Percentiles rank a stretch among this genome's conserved stretches.
Conservation (phyloP, 345 rosid genomes). For the Citrus mangshanensis region DNA sequence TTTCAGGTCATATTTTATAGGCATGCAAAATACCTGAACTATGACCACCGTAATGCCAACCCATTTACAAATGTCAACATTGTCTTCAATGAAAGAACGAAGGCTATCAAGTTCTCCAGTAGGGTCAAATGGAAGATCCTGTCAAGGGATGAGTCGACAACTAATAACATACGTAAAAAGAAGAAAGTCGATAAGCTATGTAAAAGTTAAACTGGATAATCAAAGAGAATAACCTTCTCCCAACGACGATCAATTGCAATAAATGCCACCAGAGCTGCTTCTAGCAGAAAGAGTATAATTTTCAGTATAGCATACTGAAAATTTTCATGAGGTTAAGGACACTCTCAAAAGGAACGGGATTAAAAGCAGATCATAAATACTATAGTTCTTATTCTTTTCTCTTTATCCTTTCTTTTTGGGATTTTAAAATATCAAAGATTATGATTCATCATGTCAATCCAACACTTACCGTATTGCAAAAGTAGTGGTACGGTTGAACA, state of each 20-base stretch:
- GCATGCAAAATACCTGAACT: slow-evolving; percentile 52
- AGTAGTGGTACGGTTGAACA: not conserved
- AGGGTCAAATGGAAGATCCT: slow-evolving; percentile 92
- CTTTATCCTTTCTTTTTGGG: not conserved
- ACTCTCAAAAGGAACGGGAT: not conserved
- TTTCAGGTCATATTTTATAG: not conserved
- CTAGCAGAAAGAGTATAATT: slow-evolving; percentile 54
- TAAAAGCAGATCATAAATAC: not conserved
- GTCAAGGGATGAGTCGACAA: slow-evolving; percentile 7
- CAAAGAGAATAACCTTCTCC: slow-evolving; percentile 57
- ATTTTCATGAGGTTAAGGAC: slow-evolving; percentile 33
- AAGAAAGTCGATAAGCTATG: not conserved
- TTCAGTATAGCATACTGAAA: slow-evolving; percentile 66
- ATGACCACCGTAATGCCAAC: slow-evolving; percentile 61
- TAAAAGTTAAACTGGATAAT: not conserved
- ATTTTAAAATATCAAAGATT: not conserved
- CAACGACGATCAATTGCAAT: slow-evolving; percentile 77
- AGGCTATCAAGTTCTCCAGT: slow-evolving; percentile 82
- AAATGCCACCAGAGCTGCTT: slow-evolving; percentile 75
- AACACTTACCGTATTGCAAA: not conserved
- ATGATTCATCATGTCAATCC: not conserved
- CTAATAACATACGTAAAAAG: not conserved
- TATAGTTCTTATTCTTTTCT: not conserved
- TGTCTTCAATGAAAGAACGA: slow-evolving; percentile 59
- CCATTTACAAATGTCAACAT: slow-evolving; percentile 78